Conservation (phyloP, 345 rosid species). For the Fremontodendron californicum region DNA sequence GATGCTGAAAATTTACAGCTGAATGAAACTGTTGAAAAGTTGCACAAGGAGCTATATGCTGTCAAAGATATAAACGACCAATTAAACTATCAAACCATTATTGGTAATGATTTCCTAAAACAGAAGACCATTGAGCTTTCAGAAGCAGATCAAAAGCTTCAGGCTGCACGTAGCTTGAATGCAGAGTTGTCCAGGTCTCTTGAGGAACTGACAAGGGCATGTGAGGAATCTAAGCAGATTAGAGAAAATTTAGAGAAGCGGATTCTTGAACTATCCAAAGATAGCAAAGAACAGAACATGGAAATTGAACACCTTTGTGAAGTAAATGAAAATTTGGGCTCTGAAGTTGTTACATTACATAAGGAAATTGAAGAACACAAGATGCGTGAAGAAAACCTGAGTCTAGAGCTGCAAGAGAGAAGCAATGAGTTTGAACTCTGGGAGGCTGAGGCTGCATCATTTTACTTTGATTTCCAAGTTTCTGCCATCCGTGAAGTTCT, state of each 20-base stretch:
- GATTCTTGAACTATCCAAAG: constrained; percentile 38
- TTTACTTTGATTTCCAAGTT: constrained; percentile 80
- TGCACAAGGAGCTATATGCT: constrained; percentile 52
- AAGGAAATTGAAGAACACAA: constrained; percentile 50
- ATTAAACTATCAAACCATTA: constrained; percentile 46
- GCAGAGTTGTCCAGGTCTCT: constrained; percentile 50
- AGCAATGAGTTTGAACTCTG: constrained; percentile 72
- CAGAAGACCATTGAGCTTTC: constrained; percentile 55
- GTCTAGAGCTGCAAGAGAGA: constrained; percentile 72
- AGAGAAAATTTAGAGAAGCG: constrained; percentile 42
- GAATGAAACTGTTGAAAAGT: constrained; percentile 42
- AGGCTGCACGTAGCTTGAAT: constrained; percentile 49
- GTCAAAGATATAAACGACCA: constrained; percentile 51
- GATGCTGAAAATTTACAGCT: constrained; percentile 44
- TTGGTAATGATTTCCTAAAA: constrained; percentile 50
- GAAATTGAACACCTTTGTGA: constrained; percentile 48
- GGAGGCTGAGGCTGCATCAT: constrained; percentile 88
- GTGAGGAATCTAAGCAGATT: constrained; percentile 40
- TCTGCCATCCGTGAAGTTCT: constrained; percentile 67
- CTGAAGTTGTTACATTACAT: constrained; percentile 33
- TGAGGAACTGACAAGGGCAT: constrained; percentile 61
- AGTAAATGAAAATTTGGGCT: constrained; percentile 51
- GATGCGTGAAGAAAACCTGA: constrained; percentile 60
- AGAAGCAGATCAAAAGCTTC: constrained; percentile 66
- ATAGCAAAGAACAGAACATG: constrained; percentile 32